Percentiles rank a stretch among this genome's conserved stretches.
These are phyloP conservation scores for Fusarium neocosmosporiellum DNA, from an alignment of 2,329 filamentous ascomycete species.

Conservation along the genomic window DNA sequence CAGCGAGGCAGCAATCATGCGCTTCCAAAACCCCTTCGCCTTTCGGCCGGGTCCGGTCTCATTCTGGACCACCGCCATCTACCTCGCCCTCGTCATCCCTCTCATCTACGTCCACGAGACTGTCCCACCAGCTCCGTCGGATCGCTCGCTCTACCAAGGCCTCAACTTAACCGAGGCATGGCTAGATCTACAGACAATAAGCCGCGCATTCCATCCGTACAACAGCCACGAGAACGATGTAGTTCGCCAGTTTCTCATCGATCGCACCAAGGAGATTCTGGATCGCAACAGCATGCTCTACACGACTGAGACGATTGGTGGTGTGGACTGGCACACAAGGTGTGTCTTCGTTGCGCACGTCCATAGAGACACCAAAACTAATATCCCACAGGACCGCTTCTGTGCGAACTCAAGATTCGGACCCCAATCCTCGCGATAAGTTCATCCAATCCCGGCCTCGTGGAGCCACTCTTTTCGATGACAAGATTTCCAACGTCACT, in stretches of 20 bases:
- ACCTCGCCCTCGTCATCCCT: conserved; percentile 80
- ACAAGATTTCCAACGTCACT: conserved; percentile 82
- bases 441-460: conserved; percentile 21
- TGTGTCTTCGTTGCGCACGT: conserved; percentile 14
- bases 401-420: not conserved
- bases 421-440: not conserved
- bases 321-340: conserved; percentile 43
- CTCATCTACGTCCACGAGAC: conserved; percentile 80
- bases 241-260: conserved; percentile 80
- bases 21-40: conserved; percentile 68
- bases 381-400: conserved; percentile 17
- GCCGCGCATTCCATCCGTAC: conserved; percentile 83
- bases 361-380: not conserved
- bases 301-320: conserved; percentile 53
- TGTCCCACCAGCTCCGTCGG: conserved; percentile 73
- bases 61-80: conserved; percentile 79
- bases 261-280: conserved; percentile 77
- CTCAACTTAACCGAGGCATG: conserved; percentile 88
- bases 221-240: conserved; percentile 87
- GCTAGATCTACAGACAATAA: conserved; percentile 82
- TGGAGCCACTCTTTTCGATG: conserved; percentile 78
- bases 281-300: conserved; percentile 67
- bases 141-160: conserved; percentile 62
- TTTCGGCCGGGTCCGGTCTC: conserved; percentile 87
- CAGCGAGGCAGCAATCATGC: conserved; percentile 40